Evolutionary conservation across 371 early-diverging fungal genomes (phyloP), one percentile per base, ranked within the genome.

Genomic region (Globomyces sp.): DNA sequence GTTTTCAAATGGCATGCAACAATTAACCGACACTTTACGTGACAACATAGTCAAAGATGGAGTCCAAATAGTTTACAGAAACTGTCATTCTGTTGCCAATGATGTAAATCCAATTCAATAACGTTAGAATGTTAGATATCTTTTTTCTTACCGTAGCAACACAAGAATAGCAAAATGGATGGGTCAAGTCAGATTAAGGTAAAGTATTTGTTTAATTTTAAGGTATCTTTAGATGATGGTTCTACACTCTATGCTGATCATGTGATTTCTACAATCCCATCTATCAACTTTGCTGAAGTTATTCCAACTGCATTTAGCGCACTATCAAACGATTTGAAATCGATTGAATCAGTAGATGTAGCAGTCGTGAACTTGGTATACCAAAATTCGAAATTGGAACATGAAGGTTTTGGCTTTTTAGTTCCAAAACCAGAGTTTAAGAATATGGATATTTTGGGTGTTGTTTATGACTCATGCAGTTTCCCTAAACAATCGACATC

Each of bases 361-460:
- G 94, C 88, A 0, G 93, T 94, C 2, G 92, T 92, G n/a, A 95
- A 94, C 65, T 72, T 94, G 10, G 85, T 89, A 2, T 95, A 87
- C 71, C 47, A 65, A 0, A 70, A 78, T 0, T 66, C 77, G 37
- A 66, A 87, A 1, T 73, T 83, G 1, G 81, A 79, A 0, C 78
- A 87, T 45, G 77, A 85, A 52, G 97, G 95, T 0, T 96, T 96
- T 77, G 97, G 97, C 0, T 94, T 90, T 70, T 83, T 96, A 45
- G 87, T 94, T 0, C 95, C 96, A 13, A 72, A 79, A 0, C 80
- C 85, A 4, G 70, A 77, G 4, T 79, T 82, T 13, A 63, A 76
- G 6, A 72, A 75, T 13, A 10, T 68, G 3, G 57, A 58, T 58
- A 61, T 78, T 5, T 78, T 97, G 9, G 98, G 98, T 10, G 87